Evolutionary conservation across 1,284 basidiomycete species (phyloP).

Genomic region (Ustilago sp.): DNA sequence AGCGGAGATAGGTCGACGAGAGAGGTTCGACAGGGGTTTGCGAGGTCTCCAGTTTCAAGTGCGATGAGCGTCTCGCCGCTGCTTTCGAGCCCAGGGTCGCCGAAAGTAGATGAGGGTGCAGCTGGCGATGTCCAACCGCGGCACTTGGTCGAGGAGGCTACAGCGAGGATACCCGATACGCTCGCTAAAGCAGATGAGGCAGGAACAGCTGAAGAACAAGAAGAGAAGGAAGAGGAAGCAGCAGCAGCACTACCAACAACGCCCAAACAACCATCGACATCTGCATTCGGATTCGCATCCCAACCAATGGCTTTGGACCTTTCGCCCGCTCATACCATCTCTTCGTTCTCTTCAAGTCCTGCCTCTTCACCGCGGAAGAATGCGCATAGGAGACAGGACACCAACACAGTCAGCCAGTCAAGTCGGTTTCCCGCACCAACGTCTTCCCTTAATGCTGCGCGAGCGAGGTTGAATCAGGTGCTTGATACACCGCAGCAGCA

Average conservation of each 20-base stretch:
- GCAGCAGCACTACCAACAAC: constrained; percentile 10
- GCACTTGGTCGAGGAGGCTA: constrained; percentile 35
- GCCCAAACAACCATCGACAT: constrained; percentile 7
- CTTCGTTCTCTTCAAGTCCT: constrained; percentile 22
- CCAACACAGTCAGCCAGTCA: constrained; percentile 36
- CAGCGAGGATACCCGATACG: constrained; percentile 25
- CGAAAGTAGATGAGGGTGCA: constrained; percentile 34
- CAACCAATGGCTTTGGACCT: constrained; percentile 45
- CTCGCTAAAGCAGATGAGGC: constrained; percentile 17
- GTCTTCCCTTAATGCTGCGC: constrained; percentile 22
- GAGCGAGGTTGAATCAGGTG: constrained; percentile 22
- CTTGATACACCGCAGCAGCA: constrained; percentile 4
- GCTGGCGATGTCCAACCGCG: constrained; percentile 18
- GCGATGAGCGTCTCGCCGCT: constrained; percentile 15
- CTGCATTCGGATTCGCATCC: constrained; percentile 29
- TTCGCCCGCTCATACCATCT: constrained; percentile 27
- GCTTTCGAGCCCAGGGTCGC: constrained; percentile 22
- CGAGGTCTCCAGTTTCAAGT: constrained; percentile 10
- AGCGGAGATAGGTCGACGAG: neutral
- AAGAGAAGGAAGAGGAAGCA: neutral
- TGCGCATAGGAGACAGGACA: constrained; percentile 40
- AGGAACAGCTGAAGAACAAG: neutral
- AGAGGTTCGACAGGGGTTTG: neutral
- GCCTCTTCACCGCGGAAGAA: constrained; percentile 47
- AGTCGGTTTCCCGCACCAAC: constrained; percentile 12